A percentile compares a stretch with the other conserved stretches of the same genome.
Conservation (phyloP, 1,284 basidiomycete genomes). For the Rhodotorula sp. region DNA sequence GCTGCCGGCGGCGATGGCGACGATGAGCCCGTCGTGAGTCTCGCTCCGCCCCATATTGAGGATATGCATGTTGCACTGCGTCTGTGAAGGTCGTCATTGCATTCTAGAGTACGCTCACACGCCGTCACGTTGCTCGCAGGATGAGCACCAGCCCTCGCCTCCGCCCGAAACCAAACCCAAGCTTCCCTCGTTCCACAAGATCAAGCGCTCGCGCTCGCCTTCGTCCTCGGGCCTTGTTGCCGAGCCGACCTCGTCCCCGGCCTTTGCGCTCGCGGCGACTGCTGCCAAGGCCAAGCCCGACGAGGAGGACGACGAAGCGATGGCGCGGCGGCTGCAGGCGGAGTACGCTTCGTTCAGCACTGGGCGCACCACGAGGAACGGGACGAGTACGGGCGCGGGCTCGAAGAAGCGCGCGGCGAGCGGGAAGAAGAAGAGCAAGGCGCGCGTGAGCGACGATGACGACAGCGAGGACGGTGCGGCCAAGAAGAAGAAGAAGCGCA, state of each 20-base stretch:
- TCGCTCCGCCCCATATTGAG: neutral
- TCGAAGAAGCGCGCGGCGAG: neutral
- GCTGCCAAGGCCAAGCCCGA: neutral
- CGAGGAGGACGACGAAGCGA: slow-evolving; percentile 4
- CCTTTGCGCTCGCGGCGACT: slow-evolving; percentile 4
- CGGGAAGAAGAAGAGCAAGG: slow-evolving; percentile 26
- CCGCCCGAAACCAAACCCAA: slow-evolving; percentile 3
- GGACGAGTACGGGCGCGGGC: neutral
- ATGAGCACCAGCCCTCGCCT: neutral
- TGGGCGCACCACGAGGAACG: neutral
- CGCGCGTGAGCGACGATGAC: slow-evolving; percentile 4
- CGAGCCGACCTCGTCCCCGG: slow-evolving; percentile 13
- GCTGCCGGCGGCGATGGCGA: neutral
- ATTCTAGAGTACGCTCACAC: neutral
- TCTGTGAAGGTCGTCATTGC: too few species aligned
- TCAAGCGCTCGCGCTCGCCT: slow-evolving; percentile 9
- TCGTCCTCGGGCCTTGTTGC: neutral
- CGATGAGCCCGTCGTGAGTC: neutral
- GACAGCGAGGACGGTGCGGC: slow-evolving; percentile 14
- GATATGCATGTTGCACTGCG: neutral
- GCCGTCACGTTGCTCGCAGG: neutral
- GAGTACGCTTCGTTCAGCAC: neutral
- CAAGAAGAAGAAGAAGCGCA: slow-evolving; percentile 19
- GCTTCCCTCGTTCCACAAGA: slow-evolving; percentile 8
- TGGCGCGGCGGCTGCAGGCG: slow-evolving; percentile 3